A percentile compares a stretch with the other conserved stretches of the same genome.
Conservation (phyloP, 768 basidiomycete genomes). For the Hebeloma cylindrosporum region DNA sequence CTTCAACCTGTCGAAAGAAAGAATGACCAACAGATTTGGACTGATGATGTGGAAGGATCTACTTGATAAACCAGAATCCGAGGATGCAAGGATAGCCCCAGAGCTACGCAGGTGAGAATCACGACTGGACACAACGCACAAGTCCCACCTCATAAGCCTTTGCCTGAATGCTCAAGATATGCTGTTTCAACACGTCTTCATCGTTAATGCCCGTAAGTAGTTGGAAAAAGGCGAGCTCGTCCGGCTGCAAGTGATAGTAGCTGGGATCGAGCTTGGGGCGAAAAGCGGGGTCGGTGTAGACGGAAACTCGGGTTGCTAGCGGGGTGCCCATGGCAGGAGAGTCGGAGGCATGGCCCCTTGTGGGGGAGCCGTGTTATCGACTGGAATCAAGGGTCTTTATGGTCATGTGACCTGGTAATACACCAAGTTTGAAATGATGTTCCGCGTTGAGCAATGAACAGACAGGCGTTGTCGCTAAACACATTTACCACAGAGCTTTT, state of each 20-base stretch:
- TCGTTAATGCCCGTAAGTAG: constrained; percentile 36
- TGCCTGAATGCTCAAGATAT: constrained; percentile 38
- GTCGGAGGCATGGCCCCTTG: too few species aligned
- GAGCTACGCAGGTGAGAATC: constrained; percentile 21
- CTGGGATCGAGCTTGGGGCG: constrained; percentile 2
- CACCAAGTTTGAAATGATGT: too few species aligned
- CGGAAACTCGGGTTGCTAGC: too few species aligned
- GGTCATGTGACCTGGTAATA: too few species aligned
- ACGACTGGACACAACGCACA: neutral
- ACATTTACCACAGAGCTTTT: constrained; percentile 38
- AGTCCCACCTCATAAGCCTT: constrained; percentile 31
- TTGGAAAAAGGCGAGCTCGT: constrained; percentile 37
- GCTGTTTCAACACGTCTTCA: constrained; percentile 37
- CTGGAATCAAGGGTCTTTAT: too few species aligned
- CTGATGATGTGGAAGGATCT: neutral
- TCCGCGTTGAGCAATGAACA: constrained; percentile 28
- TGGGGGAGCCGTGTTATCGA: too few species aligned
- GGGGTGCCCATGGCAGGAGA: too few species aligned
- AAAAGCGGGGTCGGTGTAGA: too few species aligned
- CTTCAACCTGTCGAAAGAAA: constrained; percentile 24
- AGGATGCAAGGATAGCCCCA: constrained; percentile 40
- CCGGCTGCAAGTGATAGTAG: constrained; percentile 26
- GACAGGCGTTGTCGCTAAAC: constrained; percentile 34
- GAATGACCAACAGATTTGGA: neutral
- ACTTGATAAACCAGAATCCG: constrained; percentile 35